Evolutionary conservation across 169 alveolate species (phyloP), one percentile per base, ranked within the genome.

Genomic region (Eimeria mitis): DNA sequence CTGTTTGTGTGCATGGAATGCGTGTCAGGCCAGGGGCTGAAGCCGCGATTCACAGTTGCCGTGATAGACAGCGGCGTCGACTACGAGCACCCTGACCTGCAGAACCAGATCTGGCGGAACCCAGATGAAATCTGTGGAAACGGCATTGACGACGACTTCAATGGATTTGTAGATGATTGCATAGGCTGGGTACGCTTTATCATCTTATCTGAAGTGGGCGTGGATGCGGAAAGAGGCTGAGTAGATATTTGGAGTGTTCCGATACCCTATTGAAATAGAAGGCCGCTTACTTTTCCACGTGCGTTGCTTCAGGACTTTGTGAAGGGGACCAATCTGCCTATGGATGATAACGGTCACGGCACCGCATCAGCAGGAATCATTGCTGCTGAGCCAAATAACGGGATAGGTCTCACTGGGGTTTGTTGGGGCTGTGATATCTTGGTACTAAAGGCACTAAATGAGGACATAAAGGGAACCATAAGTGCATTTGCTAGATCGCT

Each of bases 91-190:
- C 97, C 97, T 40, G 98, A 97, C 88, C 65, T 97, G n/a, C 61
- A 89, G 78, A 97, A 96, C 25, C 94, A 78, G 70, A 95, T 96
- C 54, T 97, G 98, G 98, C 94, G 95, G 54, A 97, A 97, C 95
- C 95, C 92, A 25, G 97, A 95, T 49, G 98, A 97, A 85, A 84
- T 95, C 6, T 95, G 96, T 94, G 96, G 95, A 78, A 81, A 94
- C 59, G 97, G 95, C 54, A 79, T 75, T 31, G 98, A 96, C 76
- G 98, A 97, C 40, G 98, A 97, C 71, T 65, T 90, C 56, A 96
- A 97, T 89, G 98, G 98, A 5, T 95, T 96, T 65, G 97, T 97
- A 28, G 98, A 97, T 89, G 98, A 97, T 88, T 97, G 98, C 54
- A 84, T 95, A 56, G 98, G 98, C 44, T 97, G 98, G 98, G 98